A percentile compares a stretch with the other conserved stretches of the same genome.
These are phyloP conservation scores for Corchorus olitorius DNA, from an alignment of 345 rosid species.

Conservation along the genomic window DNA sequence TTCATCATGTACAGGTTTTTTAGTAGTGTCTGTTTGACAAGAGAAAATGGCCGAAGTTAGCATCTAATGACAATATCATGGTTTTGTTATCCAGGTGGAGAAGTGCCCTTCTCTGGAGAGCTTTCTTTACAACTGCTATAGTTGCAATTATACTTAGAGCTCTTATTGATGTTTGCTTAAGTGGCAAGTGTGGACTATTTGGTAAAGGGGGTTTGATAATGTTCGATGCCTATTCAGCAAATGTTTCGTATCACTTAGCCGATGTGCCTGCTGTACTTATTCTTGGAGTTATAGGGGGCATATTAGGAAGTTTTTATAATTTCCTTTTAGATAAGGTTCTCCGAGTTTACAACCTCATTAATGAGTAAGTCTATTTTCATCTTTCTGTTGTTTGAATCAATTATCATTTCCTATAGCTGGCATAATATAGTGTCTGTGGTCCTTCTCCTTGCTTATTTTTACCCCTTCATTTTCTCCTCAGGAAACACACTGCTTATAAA, in stretches of 20 bases:
- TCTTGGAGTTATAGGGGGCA: conserved; percentile 85
- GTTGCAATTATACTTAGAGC: conserved; percentile 89
- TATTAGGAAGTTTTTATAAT: conserved; percentile 80
- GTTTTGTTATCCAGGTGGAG: conserved; percentile 66
- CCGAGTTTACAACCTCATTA: conserved; percentile 59
- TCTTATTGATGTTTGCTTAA: conserved; percentile 78
- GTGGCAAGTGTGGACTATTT: conserved; percentile 86
- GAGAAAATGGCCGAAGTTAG: not conserved
- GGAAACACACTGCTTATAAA: conserved; percentile 67
- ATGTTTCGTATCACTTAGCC: conserved; percentile 62
- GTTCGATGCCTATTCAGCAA: conserved; percentile 78
- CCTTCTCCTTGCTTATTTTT: conserved; percentile 11
- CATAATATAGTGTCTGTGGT: conserved; percentile 14
- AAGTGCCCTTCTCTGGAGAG: conserved; percentile 90
- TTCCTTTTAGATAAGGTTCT: conserved; percentile 73
- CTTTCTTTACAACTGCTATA: conserved; percentile 84
- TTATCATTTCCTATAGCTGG: conserved; percentile 4
- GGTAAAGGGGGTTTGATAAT: conserved; percentile 92
- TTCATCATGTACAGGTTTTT: conserved; percentile 1
- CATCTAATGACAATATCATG: not conserved
- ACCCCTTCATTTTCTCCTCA: conserved; percentile 31
- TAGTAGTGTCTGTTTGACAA: not conserved
- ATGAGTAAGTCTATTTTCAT: conserved; percentile 60
- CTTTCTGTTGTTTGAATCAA: conserved; percentile 11
- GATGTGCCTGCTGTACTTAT: conserved; percentile 81